Percentiles rank a stretch among this genome's conserved stretches.
Conservation (phyloP, 169 alveolate genomes). For the Eimeria nieschulzi region DNA sequence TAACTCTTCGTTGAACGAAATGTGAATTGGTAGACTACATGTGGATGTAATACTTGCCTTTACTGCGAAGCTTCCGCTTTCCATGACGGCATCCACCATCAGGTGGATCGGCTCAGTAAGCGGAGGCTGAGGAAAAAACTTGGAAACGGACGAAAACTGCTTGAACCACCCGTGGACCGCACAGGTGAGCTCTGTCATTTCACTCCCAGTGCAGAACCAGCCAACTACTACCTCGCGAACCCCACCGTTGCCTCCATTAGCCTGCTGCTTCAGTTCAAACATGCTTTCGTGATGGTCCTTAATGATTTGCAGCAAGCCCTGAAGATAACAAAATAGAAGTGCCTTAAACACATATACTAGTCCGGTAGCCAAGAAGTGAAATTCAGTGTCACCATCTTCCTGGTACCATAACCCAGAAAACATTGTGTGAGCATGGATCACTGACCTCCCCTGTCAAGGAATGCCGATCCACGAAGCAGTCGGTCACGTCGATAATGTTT, state of each 20-base stretch:
- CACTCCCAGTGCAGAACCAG: conserved; percentile 91
- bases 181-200: conserved; percentile 90
- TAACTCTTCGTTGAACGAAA: neutral
- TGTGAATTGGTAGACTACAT: too few relatives aligned
- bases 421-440: neutral
- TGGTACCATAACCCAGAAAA: too few relatives aligned
- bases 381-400: too few relatives aligned
- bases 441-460: conserved; percentile 90
- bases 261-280: conserved; percentile 91
- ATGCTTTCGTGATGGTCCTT: conserved; percentile 92
- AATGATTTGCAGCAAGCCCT: conserved; percentile 92
- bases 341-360: neutral
- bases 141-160: conserved; percentile 87
- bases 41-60: conserved; percentile 79
- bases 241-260: conserved; percentile 89
- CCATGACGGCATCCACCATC: conserved; percentile 91
- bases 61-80: conserved; percentile 87
- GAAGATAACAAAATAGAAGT: neutral
- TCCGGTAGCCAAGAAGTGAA: neutral
- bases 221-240: conserved; percentile 92
- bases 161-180: conserved; percentile 95
- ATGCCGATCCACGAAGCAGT: conserved; percentile 92
- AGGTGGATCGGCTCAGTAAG: conserved; percentile 92
- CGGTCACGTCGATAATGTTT: conserved; percentile 90
- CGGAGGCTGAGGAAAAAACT: conserved; percentile 90